Base-by-base conservation (phyloP, 2,329 filamentous ascomycete species). In the Cordyceps farinosa region DNA sequence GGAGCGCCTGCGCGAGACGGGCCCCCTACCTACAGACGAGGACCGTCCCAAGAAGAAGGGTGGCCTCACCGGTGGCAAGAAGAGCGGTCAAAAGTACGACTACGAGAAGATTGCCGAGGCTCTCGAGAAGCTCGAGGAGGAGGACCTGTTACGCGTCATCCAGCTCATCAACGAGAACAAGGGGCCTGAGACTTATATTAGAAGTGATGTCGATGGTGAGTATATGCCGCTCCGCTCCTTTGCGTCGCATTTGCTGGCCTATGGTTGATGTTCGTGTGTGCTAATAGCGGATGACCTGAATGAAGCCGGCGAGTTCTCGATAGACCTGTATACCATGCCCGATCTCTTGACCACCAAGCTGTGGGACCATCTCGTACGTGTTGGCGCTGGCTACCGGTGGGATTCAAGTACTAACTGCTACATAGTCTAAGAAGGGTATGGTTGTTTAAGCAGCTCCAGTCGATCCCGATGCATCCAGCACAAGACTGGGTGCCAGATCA, bases 101-200 rank as follows among this genome's bases (percentile, higher is more conserved):
- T 95, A 97, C 82, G 95, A 99, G 81, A 98, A 97, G 82, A 86
- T 99, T 70, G 95, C 94, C 38, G 93, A 98, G 64, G 92, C 90
- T 0, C 81, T 99, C 64, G 88, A 94, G 74, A 92, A 91, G 80
- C 86, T 99, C 32, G 85, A 86, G 67, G 95, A 99, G 80, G 95
- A 99, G 69, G 94, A 98, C 72, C 80, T 99, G 48, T 82, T 99
- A 66, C 91, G 95, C 69, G 92, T 98, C 30, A 96, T 99, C 65
- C 94, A 98, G 79, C 89, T 99, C 86, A 94, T 99, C 66, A 95
- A 98, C 76, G 95, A 99, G 78, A 91, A 97, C 79, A 98, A 98
- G 82, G 88, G 87, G 1, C 86, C 91, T 6, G 92, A 97, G 67
- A 97, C 94, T 1, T 98, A 97, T 78, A 96, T 94, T 56, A 93